Evolutionary conservation across 2,329 filamentous ascomycete genomes (phyloP).

Genomic region (Aspergillus tanneri): DNA sequence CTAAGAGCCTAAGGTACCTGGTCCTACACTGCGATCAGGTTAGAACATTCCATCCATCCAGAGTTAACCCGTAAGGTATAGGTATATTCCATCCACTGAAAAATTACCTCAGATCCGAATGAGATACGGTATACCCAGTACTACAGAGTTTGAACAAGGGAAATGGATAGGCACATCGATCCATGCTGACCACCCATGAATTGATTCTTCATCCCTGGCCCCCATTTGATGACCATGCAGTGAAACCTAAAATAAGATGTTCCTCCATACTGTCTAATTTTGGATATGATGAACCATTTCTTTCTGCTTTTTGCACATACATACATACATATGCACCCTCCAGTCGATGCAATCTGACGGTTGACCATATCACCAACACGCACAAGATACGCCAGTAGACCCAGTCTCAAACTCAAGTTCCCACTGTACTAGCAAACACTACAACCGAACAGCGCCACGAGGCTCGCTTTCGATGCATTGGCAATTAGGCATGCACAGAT

Average conservation of each 20-base stretch:
- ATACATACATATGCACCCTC: too few species aligned
- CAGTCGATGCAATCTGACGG: too few species aligned
- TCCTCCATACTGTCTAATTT: background rate
- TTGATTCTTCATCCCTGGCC: background rate
- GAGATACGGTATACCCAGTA: too few species aligned
- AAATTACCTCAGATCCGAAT: too few species aligned
- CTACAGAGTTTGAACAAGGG: too few species aligned
- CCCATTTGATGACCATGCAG: background rate
- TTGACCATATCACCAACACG: background rate
- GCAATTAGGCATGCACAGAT: constrained; percentile 22
- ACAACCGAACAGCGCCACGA: constrained; percentile 20
- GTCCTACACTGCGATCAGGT: too few species aligned
- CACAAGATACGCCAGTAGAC: background rate
- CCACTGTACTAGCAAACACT: constrained; percentile 13
- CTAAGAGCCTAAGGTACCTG: too few species aligned
- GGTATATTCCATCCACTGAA: too few species aligned
- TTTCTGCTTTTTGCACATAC: too few species aligned
- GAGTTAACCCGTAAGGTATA: too few species aligned
- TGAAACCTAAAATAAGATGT: background rate
- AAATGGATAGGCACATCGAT: background rate
- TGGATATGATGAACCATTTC: background rate
- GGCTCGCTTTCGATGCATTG: constrained; percentile 16
- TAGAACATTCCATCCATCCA: background rate
- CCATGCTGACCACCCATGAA: background rate
- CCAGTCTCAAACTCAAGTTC: constrained; percentile 10